Base-by-base conservation (phyloP, 2,329 filamentous ascomycete species). In the Pezicula carpinea region DNA sequence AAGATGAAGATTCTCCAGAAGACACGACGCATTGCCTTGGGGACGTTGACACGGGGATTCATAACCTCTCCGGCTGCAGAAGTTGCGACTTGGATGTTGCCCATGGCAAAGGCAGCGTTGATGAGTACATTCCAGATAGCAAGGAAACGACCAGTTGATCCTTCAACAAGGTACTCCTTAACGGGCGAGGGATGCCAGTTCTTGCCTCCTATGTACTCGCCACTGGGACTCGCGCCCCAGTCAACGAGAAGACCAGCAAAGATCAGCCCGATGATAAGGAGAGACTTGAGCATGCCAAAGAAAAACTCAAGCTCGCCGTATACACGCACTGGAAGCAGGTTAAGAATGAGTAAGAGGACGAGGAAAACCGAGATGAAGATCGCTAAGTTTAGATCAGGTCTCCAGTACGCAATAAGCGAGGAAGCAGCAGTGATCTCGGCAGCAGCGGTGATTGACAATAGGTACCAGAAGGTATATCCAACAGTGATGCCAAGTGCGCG, bases 311-410 rank as follows among this genome's bases (percentile, higher is more conserved):
- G 19, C 42, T 44, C 18, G 13, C 17, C 19, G 31, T 39, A 46
- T 6, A 29, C 11, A 21, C 18, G 18, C n/a, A 42, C 35, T 2
- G 35, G 44, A 34, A 35, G 38, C 38, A 40, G 23, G n/a, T 40
- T 40, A 22, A 40, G 22, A 10, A 69, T 50, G 8, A 81, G 64
- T 50, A 77, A 75, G 40, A 81, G 69, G 26, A 75, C 22, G 19
- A 81, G 67, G 43, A 82, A 72, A 31, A 82, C 68, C 45, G 77
- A 70, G 49, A 84, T 82, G 38, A 75, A 87, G 2, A 84, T 83
- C 44, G 80, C 71, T 5, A 76, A 68, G n/a, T 75, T 70, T 0
- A 72, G 77, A 0, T 79, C 74, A 2, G 80, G 70, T 41, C 80
- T 80, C 22, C 82, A 81, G 1, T 82, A 70, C 55, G 81, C 75